Evolutionary conservation across 2,329 filamentous ascomycete genomes (phyloP).

Genomic region (Verruconis gallopava): DNA sequence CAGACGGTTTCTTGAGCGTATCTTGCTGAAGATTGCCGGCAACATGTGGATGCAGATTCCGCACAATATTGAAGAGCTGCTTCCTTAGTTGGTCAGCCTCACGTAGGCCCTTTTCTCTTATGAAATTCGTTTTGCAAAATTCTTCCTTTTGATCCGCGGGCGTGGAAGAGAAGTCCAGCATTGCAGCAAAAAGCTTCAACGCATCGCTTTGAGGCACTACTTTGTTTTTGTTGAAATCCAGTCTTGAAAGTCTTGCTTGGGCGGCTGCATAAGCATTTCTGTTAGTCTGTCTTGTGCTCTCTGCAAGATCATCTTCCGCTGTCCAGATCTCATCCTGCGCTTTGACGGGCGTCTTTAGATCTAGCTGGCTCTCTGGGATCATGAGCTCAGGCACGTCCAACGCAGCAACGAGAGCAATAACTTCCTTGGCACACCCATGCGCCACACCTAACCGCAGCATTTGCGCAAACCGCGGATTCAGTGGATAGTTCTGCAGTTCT

Average conservation of each 20-base stretch:
- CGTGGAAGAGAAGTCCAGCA: constrained; percentile 65
- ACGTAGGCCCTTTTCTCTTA: constrained; percentile 73
- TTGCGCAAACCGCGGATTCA: constrained; percentile 80
- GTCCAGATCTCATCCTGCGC: constrained; percentile 36
- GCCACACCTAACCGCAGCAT: constrained; percentile 82
- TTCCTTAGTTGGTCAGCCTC: constrained; percentile 72
- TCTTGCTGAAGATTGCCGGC: constrained; percentile 17
- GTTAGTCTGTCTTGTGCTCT: constrained; percentile 54
- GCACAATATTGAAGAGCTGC: constrained; percentile 63
- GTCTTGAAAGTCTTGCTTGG: constrained; percentile 63
- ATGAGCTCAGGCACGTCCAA: constrained; percentile 83
- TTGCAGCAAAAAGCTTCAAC: constrained; percentile 77
- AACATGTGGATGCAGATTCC: constrained; percentile 50
- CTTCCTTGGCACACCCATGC: constrained; percentile 70
- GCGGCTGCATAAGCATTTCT: constrained; percentile 55
- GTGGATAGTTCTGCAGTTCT: constrained; percentile 76
- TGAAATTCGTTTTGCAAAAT: constrained; percentile 75
- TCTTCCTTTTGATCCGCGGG: constrained; percentile 35
- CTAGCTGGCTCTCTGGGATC: constrained; percentile 65
- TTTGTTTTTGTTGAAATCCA: constrained; percentile 49
- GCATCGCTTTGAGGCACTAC: constrained; percentile 49
- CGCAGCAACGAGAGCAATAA: constrained; percentile 76
- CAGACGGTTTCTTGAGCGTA: constrained; percentile 32
- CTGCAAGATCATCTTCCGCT: constrained; percentile 56
- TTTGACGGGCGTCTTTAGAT: constrained; percentile 40